Conservation (phyloP, 2,329 filamentous ascomycete species). For the Phoma sp. region DNA sequence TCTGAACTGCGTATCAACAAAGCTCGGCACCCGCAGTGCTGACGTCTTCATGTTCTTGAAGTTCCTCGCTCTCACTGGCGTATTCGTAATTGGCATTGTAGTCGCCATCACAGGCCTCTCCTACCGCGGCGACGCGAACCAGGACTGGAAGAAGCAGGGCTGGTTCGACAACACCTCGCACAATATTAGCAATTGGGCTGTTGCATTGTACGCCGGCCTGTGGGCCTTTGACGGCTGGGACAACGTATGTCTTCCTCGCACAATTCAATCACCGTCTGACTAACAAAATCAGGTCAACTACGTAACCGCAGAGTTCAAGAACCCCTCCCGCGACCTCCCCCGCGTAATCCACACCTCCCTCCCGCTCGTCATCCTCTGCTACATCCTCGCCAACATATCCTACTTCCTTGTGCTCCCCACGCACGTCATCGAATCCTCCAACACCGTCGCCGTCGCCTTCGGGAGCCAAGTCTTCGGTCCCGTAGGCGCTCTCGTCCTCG, state of each 20-base stretch:
- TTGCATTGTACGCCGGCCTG: slow-evolving; percentile 91
- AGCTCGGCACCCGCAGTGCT: slow-evolving; percentile 83
- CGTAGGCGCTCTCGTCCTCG: slow-evolving; percentile 80
- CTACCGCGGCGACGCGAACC: slow-evolving; percentile 74
- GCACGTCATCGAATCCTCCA: slow-evolving; percentile 80
- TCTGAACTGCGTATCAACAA: slow-evolving; percentile 90
- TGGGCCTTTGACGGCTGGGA: slow-evolving; percentile 99
- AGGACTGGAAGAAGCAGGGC: slow-evolving; percentile 83
- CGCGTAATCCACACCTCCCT: slow-evolving; percentile 96
- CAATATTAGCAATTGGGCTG: slow-evolving; percentile 85
- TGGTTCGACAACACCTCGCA: slow-evolving; percentile 90
- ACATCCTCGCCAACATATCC: slow-evolving; percentile 87
- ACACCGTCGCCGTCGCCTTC: slow-evolving; percentile 96
- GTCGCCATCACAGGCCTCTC: slow-evolving; percentile 88
- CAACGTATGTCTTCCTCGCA: slow-evolving; percentile 75
- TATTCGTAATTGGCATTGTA: slow-evolving; percentile 86
- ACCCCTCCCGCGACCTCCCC: slow-evolving; percentile 87
- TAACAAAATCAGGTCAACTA: slow-evolving; percentile 79
- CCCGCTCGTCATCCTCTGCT: slow-evolving; percentile 88
- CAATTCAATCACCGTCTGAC: too few species aligned
- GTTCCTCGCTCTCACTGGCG: slow-evolving; percentile 85
- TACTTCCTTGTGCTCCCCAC: slow-evolving; percentile 94
- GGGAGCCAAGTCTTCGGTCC: slow-evolving; percentile 89
- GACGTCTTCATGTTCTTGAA: slow-evolving; percentile 98
- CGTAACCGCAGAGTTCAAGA: slow-evolving; percentile 95